Percentiles rank a stretch among this genome's conserved stretches.
Evolutionary conservation across 331 rosid species (phyloP).

Genomic region (Erythrophleum ivorense): DNA sequence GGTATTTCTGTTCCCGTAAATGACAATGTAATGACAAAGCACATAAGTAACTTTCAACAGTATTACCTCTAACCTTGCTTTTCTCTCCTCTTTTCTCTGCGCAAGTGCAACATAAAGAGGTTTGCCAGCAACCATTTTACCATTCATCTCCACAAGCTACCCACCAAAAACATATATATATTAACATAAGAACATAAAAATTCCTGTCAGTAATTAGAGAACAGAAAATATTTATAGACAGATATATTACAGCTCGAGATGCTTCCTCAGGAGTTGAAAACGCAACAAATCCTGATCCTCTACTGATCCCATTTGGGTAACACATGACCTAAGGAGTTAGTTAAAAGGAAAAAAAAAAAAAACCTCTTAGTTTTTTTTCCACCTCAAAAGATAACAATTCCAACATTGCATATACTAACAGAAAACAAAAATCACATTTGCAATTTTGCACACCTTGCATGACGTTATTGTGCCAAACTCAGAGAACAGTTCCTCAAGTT

Average conservation of each 20-base stretch:
- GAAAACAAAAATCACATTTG: background rate
- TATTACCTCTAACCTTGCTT: constrained; percentile 67
- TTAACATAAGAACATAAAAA: background rate
- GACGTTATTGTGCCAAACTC: constrained; percentile 25
- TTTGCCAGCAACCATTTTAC: constrained; percentile 63
- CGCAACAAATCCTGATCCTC: constrained; percentile 75
- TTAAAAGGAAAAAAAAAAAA: background rate
- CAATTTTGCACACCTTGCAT: background rate
- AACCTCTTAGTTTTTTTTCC: background rate
- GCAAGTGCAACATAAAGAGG: constrained; percentile 74
- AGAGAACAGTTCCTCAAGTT: constrained; percentile 58
- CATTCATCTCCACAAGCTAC: constrained; percentile 65
- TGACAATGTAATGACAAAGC: background rate
- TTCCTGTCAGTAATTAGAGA: background rate
- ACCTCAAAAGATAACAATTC: background rate
- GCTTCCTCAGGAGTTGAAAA: constrained; percentile 72
- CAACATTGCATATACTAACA: background rate
- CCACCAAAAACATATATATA: background rate
- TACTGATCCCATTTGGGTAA: constrained; percentile 59
- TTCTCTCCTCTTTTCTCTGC: constrained; percentile 66
- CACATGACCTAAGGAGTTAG: constrained; percentile 54
- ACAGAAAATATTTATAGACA: background rate
- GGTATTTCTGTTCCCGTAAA: background rate
- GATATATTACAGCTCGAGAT: constrained; percentile 59
- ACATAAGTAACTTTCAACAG: background rate